Evolutionary conservation across 495 filamentous ascomycete species (phyloP), one percentile per base, ranked within the genome.

Genomic region (Penicillium silybi): DNA sequence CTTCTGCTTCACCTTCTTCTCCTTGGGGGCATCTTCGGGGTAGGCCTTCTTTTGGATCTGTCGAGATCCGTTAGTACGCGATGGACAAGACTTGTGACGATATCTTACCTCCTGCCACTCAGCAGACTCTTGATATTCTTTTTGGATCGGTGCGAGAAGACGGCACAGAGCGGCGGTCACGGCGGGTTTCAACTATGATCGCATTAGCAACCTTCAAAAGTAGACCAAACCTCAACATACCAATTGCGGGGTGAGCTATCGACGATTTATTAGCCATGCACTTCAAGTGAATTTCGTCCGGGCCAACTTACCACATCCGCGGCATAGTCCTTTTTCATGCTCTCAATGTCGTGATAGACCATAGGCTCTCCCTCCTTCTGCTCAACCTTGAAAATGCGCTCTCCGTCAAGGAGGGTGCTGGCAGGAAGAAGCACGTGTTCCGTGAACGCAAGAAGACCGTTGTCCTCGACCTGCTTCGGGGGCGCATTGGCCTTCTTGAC

Each of bases 381-480:
- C 22, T 70, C 63, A 6, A 76, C 72, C 0, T 51, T 53, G 64
- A 78, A 77, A 41, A 71, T 65, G 26, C 58, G 58, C 15, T 57
- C 47, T 19, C 70, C 74, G 27, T 57, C 58, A 6, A 75, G 62
- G 9, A 66, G 64, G 10, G 81, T 65, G 29, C 29, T 32, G 3
- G 85, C 85, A 2, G 90, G 89, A 15, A 98, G 79, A 2, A 97
- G 73, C 16, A 97, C 87, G 53, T 80, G 88, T 65, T 97, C 89
- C 15, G 92, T 83, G 34, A 97, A 86, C 1, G 84, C 80, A 13
- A 96, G 68, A 7, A 97, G 64, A 11, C 93, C 93, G 63, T 98
- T 98, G 6, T 84, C 86, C 56, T 95, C 89, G 16, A 89, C 73
- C 26, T 87, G 78, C 54, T 81, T 76, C 2, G 93, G 93, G 27